Conservation (phyloP, 2,329 filamentous ascomycete species). For the Arthrobotrys entomopaga region DNA sequence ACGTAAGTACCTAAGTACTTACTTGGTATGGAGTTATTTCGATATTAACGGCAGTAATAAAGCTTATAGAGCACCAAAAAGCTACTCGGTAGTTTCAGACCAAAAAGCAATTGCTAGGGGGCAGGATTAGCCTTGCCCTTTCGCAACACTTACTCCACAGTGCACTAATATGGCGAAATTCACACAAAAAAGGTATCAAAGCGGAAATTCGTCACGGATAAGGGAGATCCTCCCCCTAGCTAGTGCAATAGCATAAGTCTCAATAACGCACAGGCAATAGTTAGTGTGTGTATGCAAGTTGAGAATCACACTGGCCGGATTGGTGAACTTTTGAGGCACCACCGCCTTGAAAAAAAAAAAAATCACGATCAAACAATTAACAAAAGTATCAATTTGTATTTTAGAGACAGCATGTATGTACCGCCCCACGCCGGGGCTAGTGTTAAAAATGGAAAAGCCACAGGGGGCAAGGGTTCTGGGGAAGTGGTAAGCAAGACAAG, state of each 20-base stretch:
- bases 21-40: constrained; percentile 22
- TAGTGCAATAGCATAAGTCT: background rate
- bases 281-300: constrained; percentile 43
- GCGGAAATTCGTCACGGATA: constrained; percentile 26
- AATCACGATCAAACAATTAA: constrained; percentile 6
- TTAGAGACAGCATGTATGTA: constrained; percentile 9
- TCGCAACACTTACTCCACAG: constrained; percentile 29
- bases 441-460: constrained; percentile 41
- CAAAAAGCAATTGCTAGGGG: no score
- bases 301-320: constrained; percentile 48
- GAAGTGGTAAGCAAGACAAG: constrained; percentile 39
- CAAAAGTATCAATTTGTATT: background rate
- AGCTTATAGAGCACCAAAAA: constrained; percentile 35
- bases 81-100: constrained; percentile 2
- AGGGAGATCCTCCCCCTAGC: background rate
- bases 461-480: constrained; percentile 38
- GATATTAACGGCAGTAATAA: constrained; percentile 1
- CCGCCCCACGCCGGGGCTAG: constrained; percentile 45
- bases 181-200: constrained; percentile 51
- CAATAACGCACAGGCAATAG: no score
- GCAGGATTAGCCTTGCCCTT: constrained; percentile 15
- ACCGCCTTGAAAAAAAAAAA: constrained; percentile 34
- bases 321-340: constrained; percentile 30
- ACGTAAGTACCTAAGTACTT: no score
- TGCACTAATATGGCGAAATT: constrained; percentile 54